Evolutionary conservation across 306 rosid species (phyloP).

Genomic region (Alnus glutinosa): DNA sequence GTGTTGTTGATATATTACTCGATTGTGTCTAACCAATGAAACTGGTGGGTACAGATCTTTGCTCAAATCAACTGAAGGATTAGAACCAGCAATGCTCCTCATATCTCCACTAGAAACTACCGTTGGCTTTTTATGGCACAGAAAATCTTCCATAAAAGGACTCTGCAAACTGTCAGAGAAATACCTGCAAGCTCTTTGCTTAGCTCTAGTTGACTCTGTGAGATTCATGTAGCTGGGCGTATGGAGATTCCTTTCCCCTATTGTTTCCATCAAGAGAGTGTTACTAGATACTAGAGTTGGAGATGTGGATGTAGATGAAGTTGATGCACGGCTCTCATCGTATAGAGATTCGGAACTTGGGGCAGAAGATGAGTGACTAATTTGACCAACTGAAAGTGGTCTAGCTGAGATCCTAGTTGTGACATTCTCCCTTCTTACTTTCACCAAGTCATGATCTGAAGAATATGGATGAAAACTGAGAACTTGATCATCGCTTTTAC

Average conservation of each 20-base stretch:
- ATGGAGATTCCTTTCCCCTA: conserved; percentile 26
- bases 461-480: conserved; percentile 34
- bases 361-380: conserved; percentile 57
- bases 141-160: conserved; percentile 47
- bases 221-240: conserved; percentile 66
- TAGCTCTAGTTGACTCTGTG: conserved; percentile 67
- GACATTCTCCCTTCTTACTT: conserved; percentile 53
- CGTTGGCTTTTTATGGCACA: conserved; percentile 36
- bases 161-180: conserved; percentile 44
- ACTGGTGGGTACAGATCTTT: conserved; percentile 43
- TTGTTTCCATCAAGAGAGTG: conserved; percentile 27
- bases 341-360: conserved; percentile 58
- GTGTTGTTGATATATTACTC: conserved; percentile 35
- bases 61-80: conserved; percentile 47
- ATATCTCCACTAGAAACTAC: conserved; percentile 45
- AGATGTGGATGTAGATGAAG: conserved; percentile 51
- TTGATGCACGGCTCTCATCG: conserved; percentile 55
- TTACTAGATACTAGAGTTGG: conserved; percentile 35
- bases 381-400: conserved; percentile 42
- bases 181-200: conserved; percentile 46
- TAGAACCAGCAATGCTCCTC: conserved; percentile 55
- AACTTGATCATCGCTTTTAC: conserved; percentile 42
- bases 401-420: conserved; percentile 55
- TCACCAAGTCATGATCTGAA: conserved; percentile 37
- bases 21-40: conserved; percentile 31